phyloP scores from a whole-genome alignment of 2,329 filamentous ascomycete species.

The Oidium heveae region DNA sequence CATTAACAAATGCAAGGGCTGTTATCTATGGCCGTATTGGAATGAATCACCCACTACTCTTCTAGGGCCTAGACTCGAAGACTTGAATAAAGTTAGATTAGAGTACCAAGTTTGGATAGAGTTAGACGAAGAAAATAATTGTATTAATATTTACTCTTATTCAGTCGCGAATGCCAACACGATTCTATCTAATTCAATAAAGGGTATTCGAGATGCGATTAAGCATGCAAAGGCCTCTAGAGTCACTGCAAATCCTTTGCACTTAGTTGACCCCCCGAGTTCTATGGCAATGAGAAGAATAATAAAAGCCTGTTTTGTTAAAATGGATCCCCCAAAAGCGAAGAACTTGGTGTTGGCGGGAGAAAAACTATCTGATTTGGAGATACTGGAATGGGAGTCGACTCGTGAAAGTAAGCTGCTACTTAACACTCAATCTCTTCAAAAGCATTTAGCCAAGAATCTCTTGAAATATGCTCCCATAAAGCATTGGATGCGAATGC shows the following conservation, averaged over 20 bases:
- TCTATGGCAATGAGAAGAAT: conserved; percentile 4
- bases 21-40: conserved; percentile 1
- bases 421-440: conserved; percentile 4
- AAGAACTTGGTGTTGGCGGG: conserved; percentile 6
- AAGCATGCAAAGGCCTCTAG: conserved; percentile 5
- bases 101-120: conserved; percentile 1
- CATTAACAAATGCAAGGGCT: neutral
- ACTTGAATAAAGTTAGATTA: neutral
- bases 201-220: conserved; percentile 7
- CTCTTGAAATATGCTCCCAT: conserved; percentile 7
- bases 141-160: conserved; percentile 1
- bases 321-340: neutral
- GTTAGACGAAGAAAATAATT: neutral
- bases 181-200: neutral
- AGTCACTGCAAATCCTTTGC: conserved; percentile 6
- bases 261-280: conserved; percentile 9
- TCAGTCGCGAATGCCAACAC: neutral
- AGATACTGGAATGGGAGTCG: conserved; percentile 5
- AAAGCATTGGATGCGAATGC: conserved; percentile 12
- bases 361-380: conserved; percentile 2
- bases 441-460: conserved; percentile 5
- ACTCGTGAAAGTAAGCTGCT: conserved; percentile 2
- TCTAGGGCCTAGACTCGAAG: conserved; percentile 1
- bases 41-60: neutral
- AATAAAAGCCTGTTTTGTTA: conserved; percentile 2